Conservation (phyloP, 225 moss, liverwort and hornwort species). For the Bryoerythrophyllum caledonicum region DNA sequence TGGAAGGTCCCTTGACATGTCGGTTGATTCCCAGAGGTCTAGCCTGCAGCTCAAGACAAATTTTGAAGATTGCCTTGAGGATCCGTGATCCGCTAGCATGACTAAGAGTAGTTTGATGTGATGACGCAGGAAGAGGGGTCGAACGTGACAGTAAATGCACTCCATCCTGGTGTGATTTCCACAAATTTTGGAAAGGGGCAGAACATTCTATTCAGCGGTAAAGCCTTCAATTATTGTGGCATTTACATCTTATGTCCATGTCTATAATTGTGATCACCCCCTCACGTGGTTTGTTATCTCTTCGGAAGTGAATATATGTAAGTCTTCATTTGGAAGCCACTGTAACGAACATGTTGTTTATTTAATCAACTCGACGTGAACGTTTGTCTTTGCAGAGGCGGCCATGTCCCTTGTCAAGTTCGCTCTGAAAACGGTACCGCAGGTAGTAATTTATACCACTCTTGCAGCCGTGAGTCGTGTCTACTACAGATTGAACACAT, state of each 20-base stretch:
- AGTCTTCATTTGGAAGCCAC: background rate
- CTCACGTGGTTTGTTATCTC: background rate
- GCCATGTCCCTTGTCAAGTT: conserved; percentile 35
- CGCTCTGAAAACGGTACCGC: conserved; percentile 49
- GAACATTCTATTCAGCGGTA: conserved; percentile 27
- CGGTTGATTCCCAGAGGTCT: background rate
- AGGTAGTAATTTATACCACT: conserved; percentile 34
- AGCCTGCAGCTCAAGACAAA: background rate
- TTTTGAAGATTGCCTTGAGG: background rate
- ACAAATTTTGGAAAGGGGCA: conserved; percentile 61
- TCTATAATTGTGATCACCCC: background rate
- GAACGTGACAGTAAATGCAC: conserved; percentile 60
- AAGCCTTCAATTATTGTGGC: background rate
- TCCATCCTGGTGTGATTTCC: conserved; percentile 63
- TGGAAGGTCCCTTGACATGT: background rate
- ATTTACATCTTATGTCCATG: background rate
- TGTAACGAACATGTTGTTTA: background rate
- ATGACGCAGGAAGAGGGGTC: conserved; percentile 49
- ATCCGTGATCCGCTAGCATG: conserved; percentile 2
- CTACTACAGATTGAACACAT: conserved; percentile 5
- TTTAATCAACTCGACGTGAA: background rate
- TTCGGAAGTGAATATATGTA: background rate
- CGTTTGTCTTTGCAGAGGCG: conserved; percentile 32
- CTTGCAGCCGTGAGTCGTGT: conserved; percentile 4
- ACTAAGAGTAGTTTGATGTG: background rate